Conservation (phyloP, 768 basidiomycete genomes). For the Tylopilus felleus region DNA sequence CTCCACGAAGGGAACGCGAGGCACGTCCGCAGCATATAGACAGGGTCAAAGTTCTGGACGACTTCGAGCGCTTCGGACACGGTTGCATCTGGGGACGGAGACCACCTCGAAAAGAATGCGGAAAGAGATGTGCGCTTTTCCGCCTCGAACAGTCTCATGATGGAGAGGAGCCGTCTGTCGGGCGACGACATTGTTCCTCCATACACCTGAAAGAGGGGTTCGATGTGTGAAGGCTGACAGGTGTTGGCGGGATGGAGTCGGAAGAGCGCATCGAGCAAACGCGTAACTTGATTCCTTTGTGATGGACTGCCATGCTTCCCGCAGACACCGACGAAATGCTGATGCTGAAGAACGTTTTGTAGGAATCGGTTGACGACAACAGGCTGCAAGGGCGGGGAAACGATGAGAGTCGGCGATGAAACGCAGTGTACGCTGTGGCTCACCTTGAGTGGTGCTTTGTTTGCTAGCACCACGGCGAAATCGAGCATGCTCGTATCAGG, state of each 20-base stretch:
- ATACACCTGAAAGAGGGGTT: constrained; percentile 74
- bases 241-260: constrained; percentile 74
- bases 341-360: constrained; percentile 72
- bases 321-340: constrained; percentile 53
- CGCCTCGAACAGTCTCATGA: constrained; percentile 76
- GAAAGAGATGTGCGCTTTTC: constrained; percentile 65
- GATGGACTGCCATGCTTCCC: constrained; percentile 18
- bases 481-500: constrained; percentile 37
- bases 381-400: constrained; percentile 41
- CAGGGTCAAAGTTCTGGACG: constrained; percentile 66
- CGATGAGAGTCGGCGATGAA: not conserved
- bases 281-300: constrained; percentile 46
- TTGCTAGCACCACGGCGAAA: constrained; percentile 42
- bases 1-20: constrained; percentile 69
- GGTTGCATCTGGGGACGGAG: constrained; percentile 40
- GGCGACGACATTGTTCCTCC: constrained; percentile 62
- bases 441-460: constrained; percentile 60
- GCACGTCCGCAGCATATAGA: constrained; percentile 65
- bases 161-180: constrained; percentile 65
- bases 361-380: constrained; percentile 69
- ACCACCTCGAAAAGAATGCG: constrained; percentile 66
- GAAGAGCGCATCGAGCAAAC: constrained; percentile 67
- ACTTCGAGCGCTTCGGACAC: constrained; percentile 58
- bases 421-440: constrained; percentile 5
- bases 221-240: constrained; percentile 80